Base-by-base conservation (phyloP, 768 basidiomycete genomes). In the Filobasidium floriforme region DNA sequence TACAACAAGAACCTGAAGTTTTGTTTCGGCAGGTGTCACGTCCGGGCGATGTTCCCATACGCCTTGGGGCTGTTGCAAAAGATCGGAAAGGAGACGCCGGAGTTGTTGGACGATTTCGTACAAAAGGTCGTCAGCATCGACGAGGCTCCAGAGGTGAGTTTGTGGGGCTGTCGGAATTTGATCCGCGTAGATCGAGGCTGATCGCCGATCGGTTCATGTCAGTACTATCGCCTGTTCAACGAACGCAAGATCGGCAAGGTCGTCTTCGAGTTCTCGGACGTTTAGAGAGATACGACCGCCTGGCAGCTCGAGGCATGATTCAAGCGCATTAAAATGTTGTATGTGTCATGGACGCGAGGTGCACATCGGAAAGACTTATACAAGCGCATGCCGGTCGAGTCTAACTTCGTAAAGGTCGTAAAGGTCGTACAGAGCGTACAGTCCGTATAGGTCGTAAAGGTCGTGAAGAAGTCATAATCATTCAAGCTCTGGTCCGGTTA, bases 161-260 rank as follows among this genome's bases (percentile, higher is more conserved):
- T 29, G 4, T 52, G 28, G 28, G 37, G 7, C 28, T 37, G 12
- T 59, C 32, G 18, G 12, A 22, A 24, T 61, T n/a, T 19, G 1
- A 11, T 40, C 5, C 26, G 41, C 41, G n/a, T 41, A 41, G 5
- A 66, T 65, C 63, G 59, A n/a, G 14, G 9, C 24, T 41, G 44
- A 37, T 28, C 7, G 28, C 24, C 63, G 12, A 44, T 22, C n/a
- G 14, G 1, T 60, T 60, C 6, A 29, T 11, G 26, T 24, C 65
- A 77, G 76, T 77, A 69, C 62, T 77, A 76, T 57, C 62, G 65
- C n/a, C 62, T 73, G 19, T 77, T 77, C 63, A 70, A 76, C 60
- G 62, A 73, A 68, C 71, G 71, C 24, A 76, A 77, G 67, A 66
- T 77, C 19, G 72, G 69, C 28, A 77, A 77, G 69, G 76, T 75